Evolutionary conservation across 2,329 filamentous ascomycete genomes (phyloP), one percentile per base, ranked within the genome.

Genomic region (Fusarium sp.): DNA sequence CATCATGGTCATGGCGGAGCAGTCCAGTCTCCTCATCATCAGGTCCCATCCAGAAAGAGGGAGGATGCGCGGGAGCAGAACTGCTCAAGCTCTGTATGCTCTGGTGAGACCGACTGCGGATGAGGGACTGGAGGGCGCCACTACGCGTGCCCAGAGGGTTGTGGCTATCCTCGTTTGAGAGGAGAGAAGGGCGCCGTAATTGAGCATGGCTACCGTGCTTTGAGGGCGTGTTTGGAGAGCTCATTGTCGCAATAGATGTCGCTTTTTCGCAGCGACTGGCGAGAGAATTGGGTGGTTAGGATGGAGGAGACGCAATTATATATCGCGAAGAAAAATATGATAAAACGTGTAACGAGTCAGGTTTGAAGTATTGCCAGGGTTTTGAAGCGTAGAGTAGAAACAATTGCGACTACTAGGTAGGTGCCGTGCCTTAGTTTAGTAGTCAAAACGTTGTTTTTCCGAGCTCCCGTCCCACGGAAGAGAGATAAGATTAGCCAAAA

Each of bases 1-100:
- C 84, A 47, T 88, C 87, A 35, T 86, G 83, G 38, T 85, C 79
- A 28, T 75, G 72, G 72, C 77, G 71, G 41, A 72, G 64, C 60
- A 75, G 54, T 26, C 70, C 78, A 15, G 76, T 55, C 59, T 83
- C 82, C 50, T 83, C 82, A 50, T 84, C 82, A 36, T 81, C 80
- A 9, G 74, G 60, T 32, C 63, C 72, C 58, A 75, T 59, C 77
- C 77, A 79, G 53, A 79, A 79, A 30, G 73, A 51, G 22, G 74
- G 42, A 9, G 73, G 70, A 65, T 73, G 72, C 32, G 69, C 61
- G 55, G 70, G 72, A 55, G 77, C 65, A 5, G 77, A 79, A 45
- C 76, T 78, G 28, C 74, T 60, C 63, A 82, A 66, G 74, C 77
- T 81, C 65, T 79, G 78, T 47, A 75, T 75, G 67, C 78, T 81